Base-by-base conservation (phyloP, 495 filamentous ascomycete species). In the Lophiotrema nucula region DNA sequence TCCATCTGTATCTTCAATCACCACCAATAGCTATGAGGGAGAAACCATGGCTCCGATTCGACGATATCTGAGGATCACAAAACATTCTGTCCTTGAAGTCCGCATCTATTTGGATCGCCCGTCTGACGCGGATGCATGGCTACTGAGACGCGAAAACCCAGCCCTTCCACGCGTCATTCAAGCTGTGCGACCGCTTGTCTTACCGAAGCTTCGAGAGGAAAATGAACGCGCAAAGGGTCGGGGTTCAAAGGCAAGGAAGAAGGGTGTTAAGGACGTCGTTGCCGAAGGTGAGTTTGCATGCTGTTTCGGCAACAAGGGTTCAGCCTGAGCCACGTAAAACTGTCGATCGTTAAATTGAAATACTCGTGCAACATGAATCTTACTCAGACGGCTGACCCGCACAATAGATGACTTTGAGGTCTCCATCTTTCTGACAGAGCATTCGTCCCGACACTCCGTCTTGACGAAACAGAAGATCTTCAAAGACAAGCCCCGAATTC, bases 71-170 rank as follows among this genome's bases (percentile, higher is more conserved):
- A 80, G 89, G 43, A 92, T 93, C 55, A 88, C 85, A 56, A 88
- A 90, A 68, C 88, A 88, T 72, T 95, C 93, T 16, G 90, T 96
- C 52, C 81, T 98, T 43, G 93, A 98, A 79, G 88, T 86, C 46
- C 89, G 92, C 37, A 92, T 98, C 65, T 98, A 96, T 73, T 83
- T 96, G 41, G 93, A 97, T 54, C 89, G 88, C 53, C 93, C 93
- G 2, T 82, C 87, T 6, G 85, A 95, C 41, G 77, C 76, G 4
- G 80, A 85, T 37, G 77, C 84, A 56, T 98, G 93, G 93, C 84
- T 98, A 8, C 80, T 96, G 42, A 83, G 83, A 58, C 71, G 85
- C 16, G 80, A 83, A 42, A 77, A 88, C 57, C 84, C 87, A 0
- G 79, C 90, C 25, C 81, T 98, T 10, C 86, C 85, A 12, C 86